Base-by-base conservation (phyloP, 176 grass and related monocot genomes). In the Avena atlantica region DNA sequence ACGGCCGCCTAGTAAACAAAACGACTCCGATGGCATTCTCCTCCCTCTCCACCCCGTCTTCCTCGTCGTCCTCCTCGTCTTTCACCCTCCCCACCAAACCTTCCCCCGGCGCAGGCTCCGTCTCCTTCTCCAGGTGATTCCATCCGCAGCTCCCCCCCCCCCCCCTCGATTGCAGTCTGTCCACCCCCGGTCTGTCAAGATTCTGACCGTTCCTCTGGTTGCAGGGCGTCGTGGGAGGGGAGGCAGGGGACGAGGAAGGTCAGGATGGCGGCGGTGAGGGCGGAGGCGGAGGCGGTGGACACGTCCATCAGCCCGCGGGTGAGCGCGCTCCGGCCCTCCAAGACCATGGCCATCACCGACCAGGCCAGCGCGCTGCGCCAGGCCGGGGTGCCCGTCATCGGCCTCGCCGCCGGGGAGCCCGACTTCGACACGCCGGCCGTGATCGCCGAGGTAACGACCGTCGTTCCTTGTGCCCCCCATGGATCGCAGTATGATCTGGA, bases 311-410 rank as follows among this genome's bases (percentile, higher is more conserved):
- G 84, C 72, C 95, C 95, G 57, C 91, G 87, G 79, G 95, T 98
- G 80, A 95, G 79, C 53, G 83, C 95, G 72, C 80, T 98, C 17
- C 89, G 89, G 58, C 89, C 93, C 14, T 98, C 95, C n/a, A 98
- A 98, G 93, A 98, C 95, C 55, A 95, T 98, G 93, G 93, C 89
- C 63, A 93, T 98, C 85, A 93, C 95, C 53, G 95, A 98, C 76
- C 91, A 92, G 75, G 95, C 95, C 70, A 98, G 91, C 36, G 91
- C 91, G 40, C 91, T 98, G 84, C 80, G 86, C 2, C 93, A 93
- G 92, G 91, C 95, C 65, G 93, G 93, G 42, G 91, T 93, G 74
- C 95, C 95, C 20, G 93, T 95, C 42, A 95, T 95, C 20, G 64
- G 94, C 49, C 81, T 95, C 56, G 94, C 94, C 21, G 94, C 94